These are phyloP conservation scores for Aspergillus jensenii DNA, from an alignment of 2,329 filamentous ascomycete species.

Conservation along the genomic window DNA sequence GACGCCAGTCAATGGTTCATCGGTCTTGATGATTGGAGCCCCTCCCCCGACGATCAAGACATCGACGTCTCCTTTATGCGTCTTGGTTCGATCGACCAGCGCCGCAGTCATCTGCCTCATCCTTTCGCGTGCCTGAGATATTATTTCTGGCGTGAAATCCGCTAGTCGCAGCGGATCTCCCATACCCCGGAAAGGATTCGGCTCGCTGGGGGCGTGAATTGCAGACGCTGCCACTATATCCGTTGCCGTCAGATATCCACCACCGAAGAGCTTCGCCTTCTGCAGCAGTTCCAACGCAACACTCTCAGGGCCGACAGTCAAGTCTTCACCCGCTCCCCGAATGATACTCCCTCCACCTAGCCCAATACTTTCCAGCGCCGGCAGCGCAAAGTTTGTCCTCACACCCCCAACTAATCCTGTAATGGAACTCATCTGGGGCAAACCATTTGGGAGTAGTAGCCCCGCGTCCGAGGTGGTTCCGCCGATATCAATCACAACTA, in stretches of 20 bases:
- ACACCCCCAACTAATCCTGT: slow-evolving; percentile 9
- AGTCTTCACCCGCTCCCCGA: slow-evolving; percentile 39
- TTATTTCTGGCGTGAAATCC: neutral
- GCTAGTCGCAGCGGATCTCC: neutral
- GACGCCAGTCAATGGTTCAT: neutral
- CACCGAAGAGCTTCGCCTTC: slow-evolving; percentile 59
- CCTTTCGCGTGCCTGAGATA: neutral
- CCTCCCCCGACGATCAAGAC: slow-evolving; percentile 66
- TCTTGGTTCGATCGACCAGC: slow-evolving; percentile 10
- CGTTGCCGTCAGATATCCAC: slow-evolving; percentile 58
- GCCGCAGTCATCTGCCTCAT: slow-evolving; percentile 8
- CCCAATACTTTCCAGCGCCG: slow-evolving; percentile 9
- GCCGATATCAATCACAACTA: slow-evolving; percentile 64
- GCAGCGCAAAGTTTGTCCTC: slow-evolving; percentile 10
- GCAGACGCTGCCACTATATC: slow-evolving; percentile 50
- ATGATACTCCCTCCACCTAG: slow-evolving; percentile 9
- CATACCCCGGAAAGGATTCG: slow-evolving; percentile 1
- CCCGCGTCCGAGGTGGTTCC: slow-evolving; percentile 68
- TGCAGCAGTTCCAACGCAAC: slow-evolving; percentile 58
- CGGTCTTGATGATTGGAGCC: slow-evolving; percentile 22
- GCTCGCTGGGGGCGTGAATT: neutral
- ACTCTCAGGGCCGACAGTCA: slow-evolving; percentile 61
- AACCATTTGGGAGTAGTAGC: slow-evolving; percentile 59
- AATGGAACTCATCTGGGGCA: slow-evolving; percentile 45
- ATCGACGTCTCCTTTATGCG: slow-evolving; percentile 2